Conservation (phyloP, 441 rosid species). For the Euphorbia celastroides region DNA sequence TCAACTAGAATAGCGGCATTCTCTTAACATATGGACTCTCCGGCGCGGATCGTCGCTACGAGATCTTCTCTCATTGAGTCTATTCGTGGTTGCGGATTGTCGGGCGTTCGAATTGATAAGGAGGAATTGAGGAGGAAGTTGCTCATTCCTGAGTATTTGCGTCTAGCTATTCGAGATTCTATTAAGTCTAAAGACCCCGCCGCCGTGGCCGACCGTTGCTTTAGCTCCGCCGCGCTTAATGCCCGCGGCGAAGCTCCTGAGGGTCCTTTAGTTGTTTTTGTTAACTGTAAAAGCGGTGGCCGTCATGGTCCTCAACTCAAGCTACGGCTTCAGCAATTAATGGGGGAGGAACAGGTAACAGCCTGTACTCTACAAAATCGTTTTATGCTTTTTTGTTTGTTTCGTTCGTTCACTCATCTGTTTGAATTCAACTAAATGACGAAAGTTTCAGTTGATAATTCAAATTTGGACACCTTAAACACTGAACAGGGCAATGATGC, state of each 20-base stretch:
- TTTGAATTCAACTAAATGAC: background rate
- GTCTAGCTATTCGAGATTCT: conserved; percentile 57
- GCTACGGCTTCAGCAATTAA: conserved; percentile 63
- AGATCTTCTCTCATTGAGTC: conserved; percentile 57
- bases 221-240: conserved; percentile 20
- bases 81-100: conserved; percentile 53
- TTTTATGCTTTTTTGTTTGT: background rate
- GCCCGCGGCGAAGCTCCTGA: conserved; percentile 39
- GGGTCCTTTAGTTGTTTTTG: conserved; percentile 71
- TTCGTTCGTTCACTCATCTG: background rate
- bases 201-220: conserved; percentile 28
- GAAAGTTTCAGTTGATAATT: background rate
- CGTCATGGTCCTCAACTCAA: conserved; percentile 80
- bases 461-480: background rate
- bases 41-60: conserved; percentile 38
- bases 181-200: conserved; percentile 39
- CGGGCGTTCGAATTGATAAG: conserved; percentile 61
- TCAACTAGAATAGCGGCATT: background rate
- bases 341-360: conserved; percentile 78
- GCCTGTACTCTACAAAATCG: too few relatives aligned
- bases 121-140: conserved; percentile 51
- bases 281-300: conserved; percentile 84
- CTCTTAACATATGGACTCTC: conserved; percentile 28
- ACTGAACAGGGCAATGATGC: background rate
- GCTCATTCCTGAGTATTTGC: conserved; percentile 64